Conservation (phyloP, 345 rosid species). For the Pistacia integerrima region DNA sequence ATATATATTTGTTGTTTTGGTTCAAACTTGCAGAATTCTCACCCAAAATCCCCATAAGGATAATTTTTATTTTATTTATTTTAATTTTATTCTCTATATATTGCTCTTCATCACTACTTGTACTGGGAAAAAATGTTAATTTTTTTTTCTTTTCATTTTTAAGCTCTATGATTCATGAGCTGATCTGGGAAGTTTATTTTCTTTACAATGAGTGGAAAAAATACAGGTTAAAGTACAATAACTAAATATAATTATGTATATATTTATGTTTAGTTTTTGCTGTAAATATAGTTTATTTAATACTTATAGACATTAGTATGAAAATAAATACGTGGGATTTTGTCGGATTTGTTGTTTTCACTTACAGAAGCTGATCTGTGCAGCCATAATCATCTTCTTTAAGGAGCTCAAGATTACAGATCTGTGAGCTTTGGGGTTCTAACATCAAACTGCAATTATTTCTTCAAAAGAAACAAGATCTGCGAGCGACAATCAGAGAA, state of each 20-base stretch:
- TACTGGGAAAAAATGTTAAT: background rate
- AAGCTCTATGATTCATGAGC: constrained; percentile 9
- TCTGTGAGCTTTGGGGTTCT: constrained; percentile 33
- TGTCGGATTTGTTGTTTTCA: constrained; percentile 21
- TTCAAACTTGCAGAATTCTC: background rate
- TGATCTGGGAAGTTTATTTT: constrained; percentile 15
- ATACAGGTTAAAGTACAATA: background rate
- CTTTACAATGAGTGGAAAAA: constrained; percentile 9
- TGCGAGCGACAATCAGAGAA: constrained; percentile 19
- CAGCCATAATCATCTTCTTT: constrained; percentile 18
- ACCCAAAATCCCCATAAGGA: too few species aligned
- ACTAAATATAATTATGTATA: background rate
- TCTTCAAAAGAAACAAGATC: constrained; percentile 32
- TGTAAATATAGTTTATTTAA: background rate
- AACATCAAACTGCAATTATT: background rate
- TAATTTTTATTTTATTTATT: too few species aligned
- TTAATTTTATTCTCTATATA: background rate
- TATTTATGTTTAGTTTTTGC: background rate
- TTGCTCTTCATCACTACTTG: background rate
- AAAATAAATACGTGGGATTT: background rate
- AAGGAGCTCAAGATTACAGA: constrained; percentile 27
- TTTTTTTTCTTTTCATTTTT: background rate
- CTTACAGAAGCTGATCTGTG: constrained; percentile 31
- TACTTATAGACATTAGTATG: constrained; percentile 6
- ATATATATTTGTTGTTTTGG: too few species aligned